phyloP scores from a whole-genome alignment of 73 alveolate species.

The Tetrahymena malaccensis region DNA sequence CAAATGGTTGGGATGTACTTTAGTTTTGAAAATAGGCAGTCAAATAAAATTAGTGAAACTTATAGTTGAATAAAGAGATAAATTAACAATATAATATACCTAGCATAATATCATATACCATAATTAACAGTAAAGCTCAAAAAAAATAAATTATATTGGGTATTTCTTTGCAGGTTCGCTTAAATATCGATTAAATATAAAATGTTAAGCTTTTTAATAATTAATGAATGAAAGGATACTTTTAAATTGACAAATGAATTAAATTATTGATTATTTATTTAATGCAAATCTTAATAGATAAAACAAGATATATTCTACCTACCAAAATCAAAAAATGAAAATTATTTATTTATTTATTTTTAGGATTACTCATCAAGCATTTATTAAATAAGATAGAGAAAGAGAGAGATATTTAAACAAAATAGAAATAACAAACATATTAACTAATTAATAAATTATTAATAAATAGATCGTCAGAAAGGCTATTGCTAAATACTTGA shows the following conservation, averaged over 20 bases:
- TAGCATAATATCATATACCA: neutral
- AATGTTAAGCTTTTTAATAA: neutral
- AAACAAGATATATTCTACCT: neutral
- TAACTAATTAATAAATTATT: neutral
- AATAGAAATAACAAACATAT: neutral
- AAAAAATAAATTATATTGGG: too few species aligned
- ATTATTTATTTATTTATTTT: too few species aligned
- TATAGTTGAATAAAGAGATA: neutral
- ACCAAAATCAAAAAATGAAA: neutral
- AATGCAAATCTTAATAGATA: neutral
- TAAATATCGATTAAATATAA: too few species aligned
- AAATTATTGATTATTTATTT: too few species aligned
- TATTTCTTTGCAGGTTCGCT: too few species aligned
- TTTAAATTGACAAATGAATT: too few species aligned
- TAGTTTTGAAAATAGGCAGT: neutral
- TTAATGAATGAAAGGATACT: neutral
- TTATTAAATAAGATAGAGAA: neutral
- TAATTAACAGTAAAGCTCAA: too few species aligned
- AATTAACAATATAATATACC: too few species aligned
- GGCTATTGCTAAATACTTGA: constrained; percentile 77
- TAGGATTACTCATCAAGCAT: neutral
- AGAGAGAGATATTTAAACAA: neutral
- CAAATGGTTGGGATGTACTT: neutral
- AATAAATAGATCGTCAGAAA: constrained; percentile 62
- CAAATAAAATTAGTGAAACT: neutral